A percentile compares a stretch with the other conserved stretches of the same genome.
Evolutionary conservation across 2,329 filamentous ascomycete species (phyloP).

Genomic region (Monilinia fructigena): DNA sequence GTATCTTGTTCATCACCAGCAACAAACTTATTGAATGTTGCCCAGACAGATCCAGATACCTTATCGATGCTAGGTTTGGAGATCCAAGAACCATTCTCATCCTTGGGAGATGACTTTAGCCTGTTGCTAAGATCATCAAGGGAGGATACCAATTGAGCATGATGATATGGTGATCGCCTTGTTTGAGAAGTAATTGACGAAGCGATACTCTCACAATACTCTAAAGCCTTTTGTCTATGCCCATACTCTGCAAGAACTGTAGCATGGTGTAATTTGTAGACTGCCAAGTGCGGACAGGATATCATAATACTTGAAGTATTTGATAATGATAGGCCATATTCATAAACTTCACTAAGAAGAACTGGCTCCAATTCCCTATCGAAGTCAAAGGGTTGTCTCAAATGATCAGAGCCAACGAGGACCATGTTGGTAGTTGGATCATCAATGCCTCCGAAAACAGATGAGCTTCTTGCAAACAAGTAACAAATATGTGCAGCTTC

Average conservation of each 20-base stretch:
- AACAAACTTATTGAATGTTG: conserved; percentile 94
- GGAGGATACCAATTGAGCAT: conserved; percentile 67
- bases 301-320: conserved; percentile 54
- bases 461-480: conserved; percentile 72
- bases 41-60: conserved; percentile 86
- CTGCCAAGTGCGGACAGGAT: conserved; percentile 76
- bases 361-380: conserved; percentile 80
- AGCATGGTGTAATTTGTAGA: conserved; percentile 90
- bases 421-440: conserved; percentile 77
- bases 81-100: conserved; percentile 82
- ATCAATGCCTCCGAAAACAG: conserved; percentile 78
- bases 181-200: conserved; percentile 76
- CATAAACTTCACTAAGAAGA: conserved; percentile 94
- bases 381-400: conserved; percentile 66
- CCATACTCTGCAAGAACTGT: conserved; percentile 81
- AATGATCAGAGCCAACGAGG: conserved; percentile 81
- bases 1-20: conserved; percentile 80
- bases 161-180: conserved; percentile 82
- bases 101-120: conserved; percentile 80
- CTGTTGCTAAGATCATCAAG: conserved; percentile 83
- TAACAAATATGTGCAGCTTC: conserved; percentile 95
- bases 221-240: conserved; percentile 75
- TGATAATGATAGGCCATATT: conserved; percentile 78
- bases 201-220: conserved; percentile 86
- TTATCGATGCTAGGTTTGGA: conserved; percentile 95